A percentile compares a stretch with the other conserved stretches of the same genome.
These are phyloP conservation scores for Botrytis sinoallii DNA, from an alignment of 2,329 filamentous ascomycete species.

Conservation along the genomic window DNA sequence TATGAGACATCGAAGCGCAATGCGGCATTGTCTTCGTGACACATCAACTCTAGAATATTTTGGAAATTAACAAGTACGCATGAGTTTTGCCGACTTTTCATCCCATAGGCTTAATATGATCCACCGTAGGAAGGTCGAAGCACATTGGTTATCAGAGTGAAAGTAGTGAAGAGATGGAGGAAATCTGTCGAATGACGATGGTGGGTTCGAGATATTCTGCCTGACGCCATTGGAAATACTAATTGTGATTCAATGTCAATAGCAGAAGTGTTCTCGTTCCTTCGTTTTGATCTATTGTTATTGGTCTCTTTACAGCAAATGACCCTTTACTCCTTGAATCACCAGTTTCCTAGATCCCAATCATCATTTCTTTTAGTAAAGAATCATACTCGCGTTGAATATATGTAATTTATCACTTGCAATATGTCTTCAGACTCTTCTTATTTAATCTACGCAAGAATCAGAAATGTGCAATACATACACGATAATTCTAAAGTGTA, in stretches of 20 bases:
- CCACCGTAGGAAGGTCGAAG: background rate
- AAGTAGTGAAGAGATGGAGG: background rate
- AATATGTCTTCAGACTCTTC: background rate
- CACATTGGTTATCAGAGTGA: background rate
- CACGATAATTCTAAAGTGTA: conserved; percentile 3
- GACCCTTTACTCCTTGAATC: conserved; percentile 6
- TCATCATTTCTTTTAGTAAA: conserved; percentile 5
- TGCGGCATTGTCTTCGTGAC: conserved; percentile 14
- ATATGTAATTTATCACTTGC: background rate
- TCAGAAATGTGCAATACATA: conserved; percentile 10
- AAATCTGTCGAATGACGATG: background rate
- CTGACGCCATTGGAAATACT: background rate
- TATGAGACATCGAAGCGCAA: conserved; percentile 18
- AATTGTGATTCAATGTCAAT: background rate
- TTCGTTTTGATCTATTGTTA: background rate
- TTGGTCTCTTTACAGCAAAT: background rate
- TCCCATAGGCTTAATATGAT: background rate
- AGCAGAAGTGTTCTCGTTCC: background rate
- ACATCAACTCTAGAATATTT: background rate
- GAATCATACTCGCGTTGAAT: background rate
- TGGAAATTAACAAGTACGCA: background rate
- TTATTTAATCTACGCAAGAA: background rate
- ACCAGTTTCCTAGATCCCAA: background rate
- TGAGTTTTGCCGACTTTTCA: background rate
- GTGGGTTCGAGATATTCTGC: background rate